Evolutionary conservation across 768 basidiomycete genomes (phyloP), one percentile per base, ranked within the genome.

Genomic region (Suillus fuscotomentosus): DNA sequence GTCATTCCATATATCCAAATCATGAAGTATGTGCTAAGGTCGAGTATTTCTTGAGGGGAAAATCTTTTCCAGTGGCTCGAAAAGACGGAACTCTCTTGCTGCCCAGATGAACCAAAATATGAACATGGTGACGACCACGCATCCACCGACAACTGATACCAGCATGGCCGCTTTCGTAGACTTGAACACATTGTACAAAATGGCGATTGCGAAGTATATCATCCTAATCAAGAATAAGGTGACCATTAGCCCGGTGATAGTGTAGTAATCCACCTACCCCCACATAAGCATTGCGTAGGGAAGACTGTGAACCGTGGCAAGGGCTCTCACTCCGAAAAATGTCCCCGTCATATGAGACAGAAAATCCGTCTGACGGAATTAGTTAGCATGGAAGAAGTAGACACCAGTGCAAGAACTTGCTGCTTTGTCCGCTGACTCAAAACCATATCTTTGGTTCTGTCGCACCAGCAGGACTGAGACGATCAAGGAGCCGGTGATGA

Each of bases 391-490:
- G 1, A 10, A 7, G 20, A 10, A 42, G 17, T 36, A 20, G 11
- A 55, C 66, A 54, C 9, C 5, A 41, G 3, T n/a, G 2, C 31
- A 9, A 41, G 4, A 8, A 64, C 74, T 59, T 41, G 79, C 80
- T 36, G 75, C 74, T 61, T 74, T 73, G 0, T 63, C 53, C 1
- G 70, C 71, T 14, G 69, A 66, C 3, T 67, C 68, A 15, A 69
- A 66, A 3, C 67, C 65, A 53, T 69, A 73, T 1, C 67, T 69
- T 38, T 76, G 75, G 66, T 79, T 77, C 48, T 79, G 78, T 27
- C 78, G 74, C 13, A 72, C 69, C 0, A 83, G 72, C 22, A 81
- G 63, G 20, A 79, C 66, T 10, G 75, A 76, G 9, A 79, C 67
- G 39, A 82, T 62, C 55, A 79, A 72, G 48, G 74, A 74, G 2